These are phyloP conservation scores for Phytophthora capsici DNA, from an alignment of 352 stramenopile genomes.

Conservation along the genomic window DNA sequence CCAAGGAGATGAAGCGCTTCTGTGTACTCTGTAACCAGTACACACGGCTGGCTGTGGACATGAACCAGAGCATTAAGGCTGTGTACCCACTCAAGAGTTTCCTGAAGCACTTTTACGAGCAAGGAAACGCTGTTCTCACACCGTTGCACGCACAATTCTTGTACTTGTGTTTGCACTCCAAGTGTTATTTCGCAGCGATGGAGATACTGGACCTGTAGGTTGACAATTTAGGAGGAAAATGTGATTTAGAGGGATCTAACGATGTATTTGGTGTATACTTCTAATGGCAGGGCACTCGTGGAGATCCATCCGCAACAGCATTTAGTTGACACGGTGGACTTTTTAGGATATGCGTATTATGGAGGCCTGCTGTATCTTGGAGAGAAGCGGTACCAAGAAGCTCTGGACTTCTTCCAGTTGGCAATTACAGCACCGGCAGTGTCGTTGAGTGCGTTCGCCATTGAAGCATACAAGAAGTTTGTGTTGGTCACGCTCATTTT, in stretches of 20 bases:
- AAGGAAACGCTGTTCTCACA: conserved; percentile 63
- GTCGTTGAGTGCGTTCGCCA: conserved; percentile 77
- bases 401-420: conserved; percentile 76
- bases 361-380: conserved; percentile 76
- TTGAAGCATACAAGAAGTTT: conserved; percentile 88
- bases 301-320: conserved; percentile 72
- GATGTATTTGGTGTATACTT: conserved; percentile 15
- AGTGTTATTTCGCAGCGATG: conserved; percentile 78
- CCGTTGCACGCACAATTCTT: conserved; percentile 76
- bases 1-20: conserved; percentile 69
- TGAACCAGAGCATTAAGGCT: conserved; percentile 63
- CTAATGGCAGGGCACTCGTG: conserved; percentile 58
- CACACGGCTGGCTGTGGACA: conserved; percentile 48
- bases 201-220: conserved; percentile 75
- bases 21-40: conserved; percentile 64
- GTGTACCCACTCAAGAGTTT: conserved; percentile 78
- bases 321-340: conserved; percentile 64
- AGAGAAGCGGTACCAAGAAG: conserved; percentile 79
- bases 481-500: conserved; percentile 73
- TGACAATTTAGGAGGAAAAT: not conserved
- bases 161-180: conserved; percentile 82
- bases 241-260: not conserved
- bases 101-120: conserved; percentile 63
- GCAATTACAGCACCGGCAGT: conserved; percentile 76
- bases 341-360: conserved; percentile 88